Evolutionary conservation across 2,329 filamentous ascomycete species (phyloP).

Genomic region (Rhinocladiella mackenziei): DNA sequence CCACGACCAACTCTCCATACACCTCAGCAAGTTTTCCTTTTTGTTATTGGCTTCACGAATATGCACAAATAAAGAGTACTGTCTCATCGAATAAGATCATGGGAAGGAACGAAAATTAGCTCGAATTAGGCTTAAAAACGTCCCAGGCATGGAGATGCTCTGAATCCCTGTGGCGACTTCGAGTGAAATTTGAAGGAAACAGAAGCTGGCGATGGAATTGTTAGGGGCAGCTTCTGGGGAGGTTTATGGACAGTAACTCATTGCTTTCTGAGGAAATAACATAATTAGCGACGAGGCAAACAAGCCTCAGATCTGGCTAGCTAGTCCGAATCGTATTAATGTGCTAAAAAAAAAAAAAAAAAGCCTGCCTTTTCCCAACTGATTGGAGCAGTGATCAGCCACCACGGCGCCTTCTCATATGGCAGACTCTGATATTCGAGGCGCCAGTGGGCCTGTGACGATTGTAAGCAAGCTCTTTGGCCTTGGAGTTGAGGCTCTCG

Average conservation of each 20-base stretch:
- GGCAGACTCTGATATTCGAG: too few species aligned
- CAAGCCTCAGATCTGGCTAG: constrained; percentile 14
- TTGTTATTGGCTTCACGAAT: constrained; percentile 18
- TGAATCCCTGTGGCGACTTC: constrained; percentile 4
- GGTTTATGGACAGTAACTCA: constrained; percentile 23
- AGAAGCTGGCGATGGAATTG: constrained; percentile 27
- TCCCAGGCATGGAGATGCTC: constrained; percentile 5
- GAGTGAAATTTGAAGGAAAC: constrained; percentile 1
- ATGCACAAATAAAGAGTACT: constrained; percentile 18
- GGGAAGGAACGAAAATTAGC: constrained; percentile 7
- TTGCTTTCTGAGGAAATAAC: constrained; percentile 20
- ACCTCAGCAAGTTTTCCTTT: constrained; percentile 27
- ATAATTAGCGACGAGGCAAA: constrained; percentile 20
- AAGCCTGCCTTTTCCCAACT: too few species aligned
- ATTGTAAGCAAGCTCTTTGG: too few species aligned
- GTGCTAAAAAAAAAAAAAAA: constrained; percentile 22
- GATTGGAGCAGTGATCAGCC: too few species aligned
- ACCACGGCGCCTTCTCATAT: too few species aligned
- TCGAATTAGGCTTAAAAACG: constrained; percentile 4
- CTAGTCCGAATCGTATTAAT: constrained; percentile 26
- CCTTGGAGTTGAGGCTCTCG: too few species aligned
- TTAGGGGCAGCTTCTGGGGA: constrained; percentile 30
- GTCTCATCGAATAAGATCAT: constrained; percentile 15
- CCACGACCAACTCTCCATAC: constrained; percentile 17
- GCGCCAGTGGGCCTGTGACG: too few species aligned